Percentiles rank a stretch among this genome's conserved stretches.
Evolutionary conservation across 495 filamentous ascomycete genomes (phyloP).

Genomic region (Neurospora tetraspora): DNA sequence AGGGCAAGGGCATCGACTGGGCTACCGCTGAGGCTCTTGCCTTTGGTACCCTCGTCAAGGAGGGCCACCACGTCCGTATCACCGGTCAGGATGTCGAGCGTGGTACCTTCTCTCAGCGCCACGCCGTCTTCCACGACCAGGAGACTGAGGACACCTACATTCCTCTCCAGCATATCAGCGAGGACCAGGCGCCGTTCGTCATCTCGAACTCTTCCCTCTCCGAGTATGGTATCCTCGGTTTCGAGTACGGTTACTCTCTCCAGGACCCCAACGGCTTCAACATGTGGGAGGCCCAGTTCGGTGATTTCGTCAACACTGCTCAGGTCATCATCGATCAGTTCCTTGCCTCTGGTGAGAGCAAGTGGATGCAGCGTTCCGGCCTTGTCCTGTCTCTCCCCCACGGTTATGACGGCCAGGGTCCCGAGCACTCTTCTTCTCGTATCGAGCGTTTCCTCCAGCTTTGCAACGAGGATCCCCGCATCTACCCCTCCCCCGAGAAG

Average conservation of each 20-base stretch:
- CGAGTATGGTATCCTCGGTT: slow-evolving; percentile 91
- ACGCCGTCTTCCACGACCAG: slow-evolving; percentile 95
- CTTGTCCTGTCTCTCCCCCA: slow-evolving; percentile 91
- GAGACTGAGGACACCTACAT: slow-evolving; percentile 87
- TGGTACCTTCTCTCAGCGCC: slow-evolving; percentile 98
- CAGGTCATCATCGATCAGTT: slow-evolving; percentile 99
- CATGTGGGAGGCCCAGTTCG: slow-evolving; percentile 99
- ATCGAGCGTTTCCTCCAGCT: slow-evolving; percentile 97
- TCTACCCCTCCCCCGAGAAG: slow-evolving; percentile 79
- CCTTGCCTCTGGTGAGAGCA: slow-evolving; percentile 91
- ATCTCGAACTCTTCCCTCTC: slow-evolving; percentile 96
- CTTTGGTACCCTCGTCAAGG: slow-evolving; percentile 79
- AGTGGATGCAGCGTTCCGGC: slow-evolving; percentile 96
- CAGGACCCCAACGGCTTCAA: slow-evolving; percentile 93
- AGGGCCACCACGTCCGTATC: slow-evolving; percentile 93
- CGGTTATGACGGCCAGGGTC: slow-evolving; percentile 96
- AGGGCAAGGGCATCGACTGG: slow-evolving; percentile 96
- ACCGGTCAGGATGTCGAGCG: slow-evolving; percentile 98
- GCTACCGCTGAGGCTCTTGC: slow-evolving; percentile 93
- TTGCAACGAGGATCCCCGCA: slow-evolving; percentile 92
- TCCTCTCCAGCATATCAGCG: slow-evolving; percentile 76
- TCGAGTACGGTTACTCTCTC: slow-evolving; percentile 97
- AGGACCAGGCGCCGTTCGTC: slow-evolving; percentile 84
- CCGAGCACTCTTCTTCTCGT: slow-evolving; percentile 94
- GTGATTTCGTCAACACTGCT: slow-evolving; percentile 98